Conservation (phyloP, 306 rosid genomes). For the Cicer chorassanicum region DNA sequence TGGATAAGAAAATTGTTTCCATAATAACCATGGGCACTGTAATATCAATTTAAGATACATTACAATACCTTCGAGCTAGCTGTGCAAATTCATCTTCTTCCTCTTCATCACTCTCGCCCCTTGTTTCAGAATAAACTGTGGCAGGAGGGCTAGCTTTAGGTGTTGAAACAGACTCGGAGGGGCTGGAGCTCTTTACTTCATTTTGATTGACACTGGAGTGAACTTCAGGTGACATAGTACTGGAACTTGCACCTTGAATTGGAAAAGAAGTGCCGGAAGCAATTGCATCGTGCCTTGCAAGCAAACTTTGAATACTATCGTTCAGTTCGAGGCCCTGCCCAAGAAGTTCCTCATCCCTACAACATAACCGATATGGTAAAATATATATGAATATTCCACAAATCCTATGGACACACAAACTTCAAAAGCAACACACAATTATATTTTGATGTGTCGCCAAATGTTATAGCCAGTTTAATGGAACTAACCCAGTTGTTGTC, state of each 20-base stretch:
- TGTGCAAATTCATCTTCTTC: slow-evolving; percentile 96
- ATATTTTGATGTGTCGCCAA: not conserved
- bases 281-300: slow-evolving; percentile 88
- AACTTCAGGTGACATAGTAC: slow-evolving; percentile 53
- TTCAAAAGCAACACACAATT: slow-evolving; percentile 18
- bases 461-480: slow-evolving; percentile 13
- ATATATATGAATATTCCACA: slow-evolving; percentile 29
- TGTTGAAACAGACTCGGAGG: slow-evolving; percentile 51
- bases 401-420: not conserved
- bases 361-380: slow-evolving; percentile 36
- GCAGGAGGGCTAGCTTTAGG: slow-evolving; percentile 55
- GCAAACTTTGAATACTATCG: slow-evolving; percentile 80
- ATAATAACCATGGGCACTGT: not conserved
- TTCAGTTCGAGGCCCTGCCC: slow-evolving; percentile 89
- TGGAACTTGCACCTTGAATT: slow-evolving; percentile 53
- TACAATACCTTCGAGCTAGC: slow-evolving; percentile 84
- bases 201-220: slow-evolving; percentile 55
- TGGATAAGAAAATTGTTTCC: slow-evolving; percentile 28
- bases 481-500: slow-evolving; percentile 90
- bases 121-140: slow-evolving; percentile 44
- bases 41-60: slow-evolving; percentile 9
- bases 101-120: slow-evolving; percentile 64
- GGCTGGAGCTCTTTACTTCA: slow-evolving; percentile 53
- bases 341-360: slow-evolving; percentile 96
- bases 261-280: slow-evolving; percentile 82